Percentiles rank a stretch among this genome's conserved stretches.
Evolutionary conservation across 805 yeast genomes (phyloP).

Genomic region (Sungouiozyma ichnusensis): DNA sequence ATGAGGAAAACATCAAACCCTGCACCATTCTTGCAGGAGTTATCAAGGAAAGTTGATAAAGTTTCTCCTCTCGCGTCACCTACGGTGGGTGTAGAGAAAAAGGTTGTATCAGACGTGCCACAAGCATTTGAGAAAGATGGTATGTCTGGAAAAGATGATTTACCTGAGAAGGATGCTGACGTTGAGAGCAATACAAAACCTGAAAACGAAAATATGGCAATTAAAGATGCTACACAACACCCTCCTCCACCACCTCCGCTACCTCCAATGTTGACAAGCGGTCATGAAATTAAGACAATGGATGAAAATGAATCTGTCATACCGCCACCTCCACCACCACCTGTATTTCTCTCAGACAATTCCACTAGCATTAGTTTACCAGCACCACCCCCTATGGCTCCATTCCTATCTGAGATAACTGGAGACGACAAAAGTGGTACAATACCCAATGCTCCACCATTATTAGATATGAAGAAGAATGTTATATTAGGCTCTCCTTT

Average conservation of each 20-base stretch:
- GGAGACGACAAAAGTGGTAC: conserved; percentile 7
- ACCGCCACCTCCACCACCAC: conserved; percentile 30
- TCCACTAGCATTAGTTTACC: conserved; percentile 22
- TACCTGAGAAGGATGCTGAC: background rate
- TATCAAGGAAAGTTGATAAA: conserved; percentile 13
- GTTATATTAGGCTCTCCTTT: conserved; percentile 23
- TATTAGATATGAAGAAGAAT: conserved; percentile 17
- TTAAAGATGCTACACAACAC: conserved; percentile 16
- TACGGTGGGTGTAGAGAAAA: background rate
- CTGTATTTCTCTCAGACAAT: conserved; percentile 17
- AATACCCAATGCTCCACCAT: conserved; percentile 28
- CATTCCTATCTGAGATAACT: conserved; percentile 12
- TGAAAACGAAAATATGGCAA: background rate
- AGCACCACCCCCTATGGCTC: conserved; percentile 8
- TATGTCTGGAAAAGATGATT: background rate
- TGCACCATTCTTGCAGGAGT: conserved; percentile 20
- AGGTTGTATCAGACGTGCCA: background rate
- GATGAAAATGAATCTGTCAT: conserved; percentile 1
- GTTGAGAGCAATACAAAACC: background rate
- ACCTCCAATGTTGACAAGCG: background rate
- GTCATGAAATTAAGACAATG: too few relatives aligned
- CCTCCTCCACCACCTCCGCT: conserved; percentile 21
- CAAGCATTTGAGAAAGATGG: background rate
- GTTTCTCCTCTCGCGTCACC: conserved; percentile 4
- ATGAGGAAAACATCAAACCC: conserved; percentile 17